phyloP scores from a whole-genome alignment of 2,329 filamentous ascomycete genomes.

The Ophiocordyceps sinensis region DNA sequence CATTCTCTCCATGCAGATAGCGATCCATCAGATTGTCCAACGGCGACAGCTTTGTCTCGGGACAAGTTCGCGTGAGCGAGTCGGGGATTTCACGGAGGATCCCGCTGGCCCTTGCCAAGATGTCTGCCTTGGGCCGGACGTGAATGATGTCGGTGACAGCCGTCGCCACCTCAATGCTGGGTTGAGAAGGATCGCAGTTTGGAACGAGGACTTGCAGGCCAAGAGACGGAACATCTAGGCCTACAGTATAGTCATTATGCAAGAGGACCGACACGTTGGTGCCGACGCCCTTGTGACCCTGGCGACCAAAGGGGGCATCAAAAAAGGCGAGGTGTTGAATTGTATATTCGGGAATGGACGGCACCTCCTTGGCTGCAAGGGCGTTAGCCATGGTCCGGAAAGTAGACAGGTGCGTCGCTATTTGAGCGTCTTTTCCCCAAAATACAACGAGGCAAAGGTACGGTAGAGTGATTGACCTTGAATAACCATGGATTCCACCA shows the following conservation, averaged over 20 bases:
- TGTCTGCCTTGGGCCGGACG: slow-evolving; percentile 52
- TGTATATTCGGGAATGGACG: slow-evolving; percentile 65
- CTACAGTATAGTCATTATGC: slow-evolving; percentile 65
- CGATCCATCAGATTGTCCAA: slow-evolving; percentile 67
- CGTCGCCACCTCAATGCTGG: slow-evolving; percentile 65
- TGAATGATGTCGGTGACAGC: slow-evolving; percentile 54
- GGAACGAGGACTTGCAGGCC: slow-evolving; percentile 76
- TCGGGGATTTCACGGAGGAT: slow-evolving; percentile 61
- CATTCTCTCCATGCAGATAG: slow-evolving; percentile 68
- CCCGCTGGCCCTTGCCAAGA: slow-evolving; percentile 57
- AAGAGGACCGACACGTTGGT: slow-evolving; percentile 64
- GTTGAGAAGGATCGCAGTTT: slow-evolving; percentile 58
- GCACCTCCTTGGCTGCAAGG: slow-evolving; percentile 50
- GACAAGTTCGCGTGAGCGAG: slow-evolving; percentile 58
- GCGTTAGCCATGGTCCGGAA: slow-evolving; percentile 14
- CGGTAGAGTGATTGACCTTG: slow-evolving; percentile 67
- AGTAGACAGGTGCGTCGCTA: slow-evolving; percentile 7
- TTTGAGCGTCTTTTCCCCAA: slow-evolving; percentile 40
- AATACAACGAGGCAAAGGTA: slow-evolving; percentile 45
- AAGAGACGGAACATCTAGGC: slow-evolving; percentile 62
- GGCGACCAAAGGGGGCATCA: slow-evolving; percentile 43
- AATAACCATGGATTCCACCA: slow-evolving; percentile 64
- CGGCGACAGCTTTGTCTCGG: slow-evolving; percentile 63
- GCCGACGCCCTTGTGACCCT: slow-evolving; percentile 51
- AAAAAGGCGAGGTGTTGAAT: slow-evolving; percentile 68